Evolutionary conservation across 805 yeast genomes (phyloP), one percentile per base, ranked within the genome.

Genomic region (Candida awuae): DNA sequence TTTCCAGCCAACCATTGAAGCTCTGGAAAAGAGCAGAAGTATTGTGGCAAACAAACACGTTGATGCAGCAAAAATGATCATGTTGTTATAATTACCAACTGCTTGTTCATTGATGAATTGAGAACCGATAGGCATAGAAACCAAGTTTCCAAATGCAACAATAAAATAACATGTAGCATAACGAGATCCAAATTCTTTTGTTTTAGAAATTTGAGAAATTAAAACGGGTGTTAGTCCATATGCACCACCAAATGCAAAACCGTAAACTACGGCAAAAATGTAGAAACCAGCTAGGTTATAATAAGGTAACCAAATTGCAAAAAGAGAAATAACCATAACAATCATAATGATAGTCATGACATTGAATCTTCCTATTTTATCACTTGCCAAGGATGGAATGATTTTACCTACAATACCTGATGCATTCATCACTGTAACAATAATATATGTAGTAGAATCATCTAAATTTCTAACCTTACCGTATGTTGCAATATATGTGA

Each of bases 151-250:
- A 34, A 75, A 57, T 37, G 84, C 71, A 15, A 73, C 76, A 43
- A 76, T 54, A 39, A 75, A 75, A 54, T 77, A 80, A 48, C 77
- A 68, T n/a, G 84, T 70, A 0, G 87, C 87, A 50, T 73, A 81
- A 16, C 81, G 60, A 43, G 73, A 75, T 20, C 88, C 88, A 53
- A 80, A 81, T 37, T 75, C 71, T 42, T 68, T 64, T 1, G 77
- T 74, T 7, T 68, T 68, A 13, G 79, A 71, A 12, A 80, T 72
- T 40, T 71, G 71, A 0, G 80, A 69, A 31, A 78, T 65, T 35
- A 84, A 73, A 8, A 74, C 80, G 0, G 86, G 84, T 0, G 79
- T 70, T 42, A 80, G 54, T 1, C 83, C 68, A 34, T 79, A 64
- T 4, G 77, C 72, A 18, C 80, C 70, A 5, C 82, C 71, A 26